phyloP scores from a whole-genome alignment of 257 asterid species.

The Gynochthodes officinalis region DNA sequence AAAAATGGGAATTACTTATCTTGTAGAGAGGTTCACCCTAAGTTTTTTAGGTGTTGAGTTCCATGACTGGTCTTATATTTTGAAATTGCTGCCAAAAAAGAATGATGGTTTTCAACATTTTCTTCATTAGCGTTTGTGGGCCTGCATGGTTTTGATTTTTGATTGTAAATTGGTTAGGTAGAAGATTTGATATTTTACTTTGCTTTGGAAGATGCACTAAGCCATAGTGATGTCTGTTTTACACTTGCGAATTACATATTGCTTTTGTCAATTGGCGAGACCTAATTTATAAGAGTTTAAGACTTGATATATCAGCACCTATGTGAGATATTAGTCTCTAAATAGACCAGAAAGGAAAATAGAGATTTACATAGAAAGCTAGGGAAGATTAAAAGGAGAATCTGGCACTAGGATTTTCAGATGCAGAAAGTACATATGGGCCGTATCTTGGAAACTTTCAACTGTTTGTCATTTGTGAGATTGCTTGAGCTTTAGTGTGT shows the following conservation, averaged over 20 bases:
- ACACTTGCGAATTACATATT: neutral
- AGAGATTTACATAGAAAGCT: neutral
- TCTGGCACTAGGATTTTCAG: neutral
- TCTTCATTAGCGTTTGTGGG: neutral
- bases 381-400: neutral
- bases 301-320: too few relatives aligned
- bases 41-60: neutral
- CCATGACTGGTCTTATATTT: neutral
- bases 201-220: neutral
- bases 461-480: neutral
- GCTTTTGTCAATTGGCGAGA: too few relatives aligned
- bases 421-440: neutral
- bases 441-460: neutral
- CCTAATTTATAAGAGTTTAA: too few relatives aligned
- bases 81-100: neutral
- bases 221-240: neutral
- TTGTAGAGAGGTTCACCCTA: neutral
- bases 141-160: neutral
- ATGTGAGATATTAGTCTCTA: too few relatives aligned
- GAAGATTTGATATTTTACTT: neutral
- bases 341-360: neutral
- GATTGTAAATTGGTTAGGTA: neutral
- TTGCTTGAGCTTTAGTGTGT: neutral
- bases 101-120: neutral
- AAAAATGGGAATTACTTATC: neutral